These are phyloP conservation scores for Pistacia vera DNA, from an alignment of 345 rosid species.

Conservation along the genomic window DNA sequence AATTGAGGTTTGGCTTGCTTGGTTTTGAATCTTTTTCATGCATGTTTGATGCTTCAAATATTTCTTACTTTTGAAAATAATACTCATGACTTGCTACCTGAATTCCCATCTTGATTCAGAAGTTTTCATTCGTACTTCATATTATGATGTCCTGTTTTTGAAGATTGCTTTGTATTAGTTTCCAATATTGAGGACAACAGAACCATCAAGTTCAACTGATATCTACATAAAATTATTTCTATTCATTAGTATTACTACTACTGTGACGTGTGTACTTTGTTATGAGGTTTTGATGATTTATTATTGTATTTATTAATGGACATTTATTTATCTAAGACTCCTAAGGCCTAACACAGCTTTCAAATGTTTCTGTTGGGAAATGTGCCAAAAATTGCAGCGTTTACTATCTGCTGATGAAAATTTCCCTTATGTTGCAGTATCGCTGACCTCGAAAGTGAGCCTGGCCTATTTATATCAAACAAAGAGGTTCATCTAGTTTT, in stretches of 20 bases:
- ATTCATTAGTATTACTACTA: background rate
- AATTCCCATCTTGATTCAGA: background rate
- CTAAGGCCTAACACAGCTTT: background rate
- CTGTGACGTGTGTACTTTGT: background rate
- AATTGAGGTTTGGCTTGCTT: constrained; percentile 17
- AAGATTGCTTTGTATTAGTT: background rate
- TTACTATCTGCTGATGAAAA: background rate
- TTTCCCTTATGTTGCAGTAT: constrained; percentile 49
- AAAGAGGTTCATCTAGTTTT: constrained; percentile 61
- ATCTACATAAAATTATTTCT: background rate
- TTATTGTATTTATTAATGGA: too few relatives aligned
- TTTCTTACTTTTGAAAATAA: background rate
- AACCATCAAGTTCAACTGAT: background rate
- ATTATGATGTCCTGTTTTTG: background rate
- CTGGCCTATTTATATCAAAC: constrained; percentile 72
- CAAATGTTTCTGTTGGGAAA: background rate
- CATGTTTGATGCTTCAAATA: constrained; percentile 1
- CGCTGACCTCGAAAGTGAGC: constrained; percentile 88
- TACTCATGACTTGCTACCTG: background rate
- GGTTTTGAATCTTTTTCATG: constrained; percentile 12
- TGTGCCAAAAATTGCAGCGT: background rate
- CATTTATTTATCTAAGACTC: too few relatives aligned
- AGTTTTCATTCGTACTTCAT: background rate
- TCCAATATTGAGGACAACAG: background rate
- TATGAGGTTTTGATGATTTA: background rate